Percentiles rank a stretch among this genome's conserved stretches.
phyloP scores from a whole-genome alignment of 257 asterid genomes.

The Gentiana macrophylla region DNA sequence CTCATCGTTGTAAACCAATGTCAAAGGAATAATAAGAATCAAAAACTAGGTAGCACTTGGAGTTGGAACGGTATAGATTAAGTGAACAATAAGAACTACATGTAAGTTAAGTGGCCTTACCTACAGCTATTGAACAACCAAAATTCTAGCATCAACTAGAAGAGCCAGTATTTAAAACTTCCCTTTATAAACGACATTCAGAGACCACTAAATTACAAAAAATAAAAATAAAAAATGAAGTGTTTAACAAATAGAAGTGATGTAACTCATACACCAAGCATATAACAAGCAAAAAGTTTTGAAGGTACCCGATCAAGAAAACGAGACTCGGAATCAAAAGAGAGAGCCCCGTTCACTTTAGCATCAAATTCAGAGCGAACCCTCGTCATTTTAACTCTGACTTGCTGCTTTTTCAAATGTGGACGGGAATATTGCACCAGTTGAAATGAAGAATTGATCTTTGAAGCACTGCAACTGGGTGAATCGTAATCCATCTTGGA shows the following conservation, averaged over 20 bases:
- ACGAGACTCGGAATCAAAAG: conserved; percentile 79
- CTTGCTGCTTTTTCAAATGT: conserved; percentile 13
- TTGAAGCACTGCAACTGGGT: conserved; percentile 1
- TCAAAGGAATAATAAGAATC: no score
- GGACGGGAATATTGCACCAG: conserved; percentile 19
- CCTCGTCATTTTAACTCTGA: conserved; percentile 29
- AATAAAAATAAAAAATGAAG: background rate
- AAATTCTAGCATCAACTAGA: no score
- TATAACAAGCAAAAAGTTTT: background rate
- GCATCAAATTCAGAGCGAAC: conserved; percentile 69
- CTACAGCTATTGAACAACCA: no score
- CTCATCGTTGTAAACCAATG: no score
- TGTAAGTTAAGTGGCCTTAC: no score
- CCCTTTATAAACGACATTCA: no score
- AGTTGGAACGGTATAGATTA: no score
- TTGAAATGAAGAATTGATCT: conserved; percentile 20
- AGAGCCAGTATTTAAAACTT: no score
- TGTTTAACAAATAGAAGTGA: background rate
- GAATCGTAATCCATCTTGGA: conserved; percentile 17
- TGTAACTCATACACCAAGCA: background rate
- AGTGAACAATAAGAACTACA: no score
- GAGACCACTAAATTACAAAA: no score
- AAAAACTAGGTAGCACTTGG: no score
- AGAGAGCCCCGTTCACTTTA: conserved; percentile 57
- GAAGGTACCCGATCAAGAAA: conserved; percentile 67